Conservation (phyloP, 1,284 basidiomycete species). For the Afroboletus lepidellus region DNA sequence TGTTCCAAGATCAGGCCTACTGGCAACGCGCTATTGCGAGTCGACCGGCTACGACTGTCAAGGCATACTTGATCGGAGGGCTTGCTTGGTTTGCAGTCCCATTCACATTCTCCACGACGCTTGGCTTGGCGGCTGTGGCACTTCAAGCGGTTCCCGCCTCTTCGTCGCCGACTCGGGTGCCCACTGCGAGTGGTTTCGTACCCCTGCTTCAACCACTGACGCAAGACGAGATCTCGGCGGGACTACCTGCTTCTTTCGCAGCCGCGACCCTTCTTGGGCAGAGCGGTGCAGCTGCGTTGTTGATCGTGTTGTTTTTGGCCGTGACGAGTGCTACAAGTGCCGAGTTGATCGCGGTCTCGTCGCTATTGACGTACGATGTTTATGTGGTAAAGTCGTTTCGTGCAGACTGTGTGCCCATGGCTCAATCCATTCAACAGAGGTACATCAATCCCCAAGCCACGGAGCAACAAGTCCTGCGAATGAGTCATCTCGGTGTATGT, state of each 20-base stretch:
- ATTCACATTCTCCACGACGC: slow-evolving; percentile 75
- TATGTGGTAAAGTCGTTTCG: slow-evolving; percentile 50
- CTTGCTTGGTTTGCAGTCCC: slow-evolving; percentile 88
- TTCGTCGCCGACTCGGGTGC: slow-evolving; percentile 24
- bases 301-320: slow-evolving; percentile 75
- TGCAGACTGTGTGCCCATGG: background rate
- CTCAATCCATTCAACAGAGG: slow-evolving; percentile 33
- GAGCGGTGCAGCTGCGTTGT: slow-evolving; percentile 67
- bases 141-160: slow-evolving; percentile 40
- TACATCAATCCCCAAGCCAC: slow-evolving; percentile 64
- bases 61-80: slow-evolving; percentile 89
- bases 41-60: slow-evolving; percentile 78
- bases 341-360: slow-evolving; percentile 87
- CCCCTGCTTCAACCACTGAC: slow-evolving; percentile 62
- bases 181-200: slow-evolving; percentile 46
- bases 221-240: slow-evolving; percentile 72
- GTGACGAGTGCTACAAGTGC: slow-evolving; percentile 88
- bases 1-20: slow-evolving; percentile 76
- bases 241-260: slow-evolving; percentile 79
- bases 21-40: slow-evolving; percentile 90
- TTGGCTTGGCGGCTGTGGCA: slow-evolving; percentile 82
- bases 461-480: slow-evolving; percentile 57
- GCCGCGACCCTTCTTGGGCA: slow-evolving; percentile 78
- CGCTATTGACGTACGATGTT: slow-evolving; percentile 79
- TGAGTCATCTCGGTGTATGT: slow-evolving; percentile 54